Evolutionary conservation across 2,329 filamentous ascomycete genomes (phyloP).

Genomic region (Podosphaera aphanis): DNA sequence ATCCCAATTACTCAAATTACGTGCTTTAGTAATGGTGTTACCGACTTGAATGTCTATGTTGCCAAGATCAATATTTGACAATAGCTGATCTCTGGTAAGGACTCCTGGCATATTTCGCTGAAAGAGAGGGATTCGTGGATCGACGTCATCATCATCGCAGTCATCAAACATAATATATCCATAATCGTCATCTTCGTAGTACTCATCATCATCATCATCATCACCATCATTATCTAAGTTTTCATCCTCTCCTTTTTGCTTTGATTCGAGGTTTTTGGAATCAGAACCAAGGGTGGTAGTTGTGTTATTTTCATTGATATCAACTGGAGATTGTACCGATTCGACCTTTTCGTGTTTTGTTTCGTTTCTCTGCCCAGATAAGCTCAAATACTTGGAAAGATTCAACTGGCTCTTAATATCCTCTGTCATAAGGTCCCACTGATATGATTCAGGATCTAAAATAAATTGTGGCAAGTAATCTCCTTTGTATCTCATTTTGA

Average conservation of each 20-base stretch:
- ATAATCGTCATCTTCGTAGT: slow-evolving; percentile 1
- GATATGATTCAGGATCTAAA: slow-evolving; percentile 40
- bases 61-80: slow-evolving; percentile 29
- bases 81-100: slow-evolving; percentile 28
- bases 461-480: slow-evolving; percentile 55
- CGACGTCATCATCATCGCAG: slow-evolving; percentile 5
- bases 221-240: too few species aligned
- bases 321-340: background rate
- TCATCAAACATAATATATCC: background rate
- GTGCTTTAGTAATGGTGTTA: slow-evolving; percentile 19
- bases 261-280: background rate
- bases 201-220: slow-evolving; percentile 2
- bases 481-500: slow-evolving; percentile 70
- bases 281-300: background rate
- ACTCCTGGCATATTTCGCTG: slow-evolving; percentile 43
- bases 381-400: slow-evolving; percentile 10
- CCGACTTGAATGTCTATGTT: slow-evolving; percentile 26
- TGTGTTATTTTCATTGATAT: background rate
- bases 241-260: slow-evolving; percentile 5
- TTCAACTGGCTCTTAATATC: slow-evolving; percentile 27
- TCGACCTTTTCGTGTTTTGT: background rate
- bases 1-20: slow-evolving; percentile 37
- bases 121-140: slow-evolving; percentile 25
- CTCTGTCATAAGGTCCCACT: slow-evolving; percentile 32
- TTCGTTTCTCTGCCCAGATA: slow-evolving; percentile 5